A percentile compares a stretch with the other conserved stretches of the same genome.
Evolutionary conservation across 2,329 filamentous ascomycete genomes (phyloP).

Genomic region (Coniochaeta sp.): DNA sequence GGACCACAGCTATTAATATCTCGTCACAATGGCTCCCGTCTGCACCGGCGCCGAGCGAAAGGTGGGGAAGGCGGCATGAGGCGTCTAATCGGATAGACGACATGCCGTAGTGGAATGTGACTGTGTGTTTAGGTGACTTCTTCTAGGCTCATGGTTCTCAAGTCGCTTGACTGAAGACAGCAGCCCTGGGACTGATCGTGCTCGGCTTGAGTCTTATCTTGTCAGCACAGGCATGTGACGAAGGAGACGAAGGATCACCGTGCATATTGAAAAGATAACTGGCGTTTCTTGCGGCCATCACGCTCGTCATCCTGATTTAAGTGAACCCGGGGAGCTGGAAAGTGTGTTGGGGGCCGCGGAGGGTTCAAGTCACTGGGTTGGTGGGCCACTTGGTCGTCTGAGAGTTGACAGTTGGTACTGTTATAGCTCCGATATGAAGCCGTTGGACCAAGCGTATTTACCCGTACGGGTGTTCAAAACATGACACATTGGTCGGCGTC

Average conservation of each 20-base stretch:
- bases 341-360: neutral
- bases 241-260: neutral
- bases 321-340: neutral
- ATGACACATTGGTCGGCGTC: neutral
- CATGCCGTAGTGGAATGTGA: neutral
- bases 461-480: neutral
- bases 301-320: neutral
- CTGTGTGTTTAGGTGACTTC: too few relatives aligned
- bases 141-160: neutral
- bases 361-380: neutral
- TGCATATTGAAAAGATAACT: neutral
- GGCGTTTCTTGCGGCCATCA: neutral
- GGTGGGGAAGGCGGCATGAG: neutral
- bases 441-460: neutral
- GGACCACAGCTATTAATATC: constrained; percentile 1
- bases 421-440: neutral
- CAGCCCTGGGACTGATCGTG: neutral
- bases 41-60: neutral
- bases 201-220: neutral
- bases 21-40: neutral
- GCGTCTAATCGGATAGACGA: neutral
- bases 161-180: neutral
- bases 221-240: neutral
- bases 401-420: neutral
- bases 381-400: neutral